A percentile compares a stretch with the other conserved stretches of the same genome.
Evolutionary conservation across 495 filamentous ascomycete genomes (phyloP).

Genomic region (Apodospora peruviana): DNA sequence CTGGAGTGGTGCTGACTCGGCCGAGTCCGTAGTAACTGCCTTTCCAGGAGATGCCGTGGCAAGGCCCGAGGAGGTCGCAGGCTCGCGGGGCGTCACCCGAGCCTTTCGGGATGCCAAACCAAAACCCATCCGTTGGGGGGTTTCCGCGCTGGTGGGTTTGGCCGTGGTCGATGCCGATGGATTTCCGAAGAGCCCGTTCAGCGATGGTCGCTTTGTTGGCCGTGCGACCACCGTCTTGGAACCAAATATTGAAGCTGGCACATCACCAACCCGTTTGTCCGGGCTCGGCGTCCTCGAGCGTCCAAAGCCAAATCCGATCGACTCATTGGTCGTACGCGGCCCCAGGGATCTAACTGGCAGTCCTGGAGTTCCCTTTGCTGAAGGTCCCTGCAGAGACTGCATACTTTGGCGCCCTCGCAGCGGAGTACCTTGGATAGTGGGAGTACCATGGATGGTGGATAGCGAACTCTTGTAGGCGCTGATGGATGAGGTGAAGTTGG

Average conservation of each 20-base stretch:
- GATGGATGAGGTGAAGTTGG: constrained; percentile 26
- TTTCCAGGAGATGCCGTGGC: constrained; percentile 33
- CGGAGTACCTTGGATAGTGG: constrained; percentile 32
- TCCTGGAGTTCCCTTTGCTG: constrained; percentile 8
- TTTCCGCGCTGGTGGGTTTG: constrained; percentile 25
- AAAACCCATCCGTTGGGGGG: constrained; percentile 30
- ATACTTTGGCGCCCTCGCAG: constrained; percentile 21
- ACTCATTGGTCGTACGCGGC: too few relatives aligned
- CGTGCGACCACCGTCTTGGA: constrained; percentile 46
- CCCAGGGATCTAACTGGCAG: too few relatives aligned
- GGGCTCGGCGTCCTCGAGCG: constrained; percentile 38
- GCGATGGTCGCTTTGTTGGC: constrained; percentile 49
- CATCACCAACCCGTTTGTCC: constrained; percentile 25
- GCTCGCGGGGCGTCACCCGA: constrained; percentile 45
- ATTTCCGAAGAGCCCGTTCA: constrained; percentile 50
- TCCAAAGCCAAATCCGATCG: constrained; percentile 17
- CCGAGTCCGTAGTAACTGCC: constrained; percentile 31
- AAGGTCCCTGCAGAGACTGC: constrained; percentile 16
- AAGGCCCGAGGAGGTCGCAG: constrained; percentile 27
- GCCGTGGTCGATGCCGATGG: constrained; percentile 39
- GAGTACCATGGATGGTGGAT: constrained; percentile 30
- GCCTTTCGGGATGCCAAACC: constrained; percentile 40
- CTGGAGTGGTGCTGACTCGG: constrained; percentile 27
- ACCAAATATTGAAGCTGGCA: constrained; percentile 31
- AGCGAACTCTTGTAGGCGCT: constrained; percentile 30